Evolutionary conservation across 208 protist species (phyloP).

Genomic region (Trypanosoma grayi): DNA sequence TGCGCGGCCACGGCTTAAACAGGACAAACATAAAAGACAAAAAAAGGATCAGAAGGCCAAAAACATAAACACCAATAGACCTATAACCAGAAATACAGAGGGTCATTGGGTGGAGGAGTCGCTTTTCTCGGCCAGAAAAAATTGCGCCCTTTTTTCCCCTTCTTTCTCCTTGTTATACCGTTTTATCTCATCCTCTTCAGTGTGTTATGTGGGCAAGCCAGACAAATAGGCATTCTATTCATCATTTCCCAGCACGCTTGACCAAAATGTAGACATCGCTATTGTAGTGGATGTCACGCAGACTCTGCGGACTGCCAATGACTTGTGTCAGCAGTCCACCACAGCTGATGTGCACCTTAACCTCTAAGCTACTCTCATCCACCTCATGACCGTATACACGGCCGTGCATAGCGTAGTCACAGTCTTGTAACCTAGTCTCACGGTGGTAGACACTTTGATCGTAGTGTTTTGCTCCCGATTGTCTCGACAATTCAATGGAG

Average conservation of each 20-base stretch:
- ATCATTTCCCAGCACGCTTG: conserved; percentile 72
- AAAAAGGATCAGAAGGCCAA: background rate
- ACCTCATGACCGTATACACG: conserved; percentile 94
- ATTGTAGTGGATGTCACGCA: conserved; percentile 90
- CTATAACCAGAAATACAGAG: background rate
- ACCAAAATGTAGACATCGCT: conserved; percentile 87
- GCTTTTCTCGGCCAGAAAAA: too few species aligned
- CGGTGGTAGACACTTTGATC: conserved; percentile 90
- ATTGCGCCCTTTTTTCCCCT: too few species aligned
- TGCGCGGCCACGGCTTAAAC: background rate
- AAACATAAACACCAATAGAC: background rate
- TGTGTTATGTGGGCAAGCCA: conserved; percentile 1
- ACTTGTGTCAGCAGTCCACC: conserved; percentile 96
- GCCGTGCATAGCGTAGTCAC: conserved; percentile 98
- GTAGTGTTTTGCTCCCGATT: conserved; percentile 77
- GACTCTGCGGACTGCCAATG: conserved; percentile 85
- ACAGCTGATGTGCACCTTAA: conserved; percentile 95
- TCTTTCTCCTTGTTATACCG: too few species aligned
- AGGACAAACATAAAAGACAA: background rate
- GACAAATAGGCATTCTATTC: background rate
- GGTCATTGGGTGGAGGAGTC: too few species aligned
- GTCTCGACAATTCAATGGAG: conserved; percentile 88
- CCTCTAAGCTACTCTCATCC: conserved; percentile 79
- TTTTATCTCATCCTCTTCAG: background rate
- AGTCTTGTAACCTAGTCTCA: conserved; percentile 91